Conservation (phyloP, 106 monocot species). For the Cymbidium sinense region DNA sequence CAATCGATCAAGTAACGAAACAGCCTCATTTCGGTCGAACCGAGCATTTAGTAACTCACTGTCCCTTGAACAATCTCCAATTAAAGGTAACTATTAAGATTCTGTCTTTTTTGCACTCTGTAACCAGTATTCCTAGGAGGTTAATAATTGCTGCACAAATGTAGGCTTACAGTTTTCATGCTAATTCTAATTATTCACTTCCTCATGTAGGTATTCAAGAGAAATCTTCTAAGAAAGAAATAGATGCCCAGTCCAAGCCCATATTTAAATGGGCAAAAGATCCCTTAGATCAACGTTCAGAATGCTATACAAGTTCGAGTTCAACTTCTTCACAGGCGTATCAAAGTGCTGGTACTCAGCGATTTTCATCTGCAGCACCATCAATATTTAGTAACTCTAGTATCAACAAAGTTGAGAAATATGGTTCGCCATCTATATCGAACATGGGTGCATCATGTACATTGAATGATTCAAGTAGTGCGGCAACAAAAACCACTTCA, state of each 20-base stretch:
- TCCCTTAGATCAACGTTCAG: constrained; percentile 23
- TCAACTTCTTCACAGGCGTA: constrained; percentile 7
- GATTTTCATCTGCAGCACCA: constrained; percentile 21
- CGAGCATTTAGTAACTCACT: constrained; percentile 20
- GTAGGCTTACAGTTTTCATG: background rate
- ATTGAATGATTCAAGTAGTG: constrained; percentile 8
- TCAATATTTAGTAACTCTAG: constrained; percentile 12
- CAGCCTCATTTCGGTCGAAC: constrained; percentile 14
- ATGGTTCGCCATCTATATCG: constrained; percentile 14
- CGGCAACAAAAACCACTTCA: constrained; percentile 6
- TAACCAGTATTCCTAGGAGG: background rate
- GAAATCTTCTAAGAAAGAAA: constrained; percentile 17
- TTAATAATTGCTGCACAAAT: background rate
- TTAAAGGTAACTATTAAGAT: constrained; percentile 28
- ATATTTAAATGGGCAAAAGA: constrained; percentile 56
- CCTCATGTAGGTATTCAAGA: constrained; percentile 22
- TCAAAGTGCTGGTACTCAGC: constrained; percentile 7
- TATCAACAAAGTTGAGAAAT: constrained; percentile 10
- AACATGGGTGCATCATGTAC: background rate
- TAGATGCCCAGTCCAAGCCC: constrained; percentile 29
- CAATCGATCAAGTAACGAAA: constrained; percentile 12
- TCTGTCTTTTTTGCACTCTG: background rate
- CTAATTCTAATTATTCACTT: background rate
- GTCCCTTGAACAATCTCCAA: constrained; percentile 5
- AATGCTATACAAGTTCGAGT: constrained; percentile 9